Conservation (phyloP, 306 rosid species). For the Cicer chorassanicum region DNA sequence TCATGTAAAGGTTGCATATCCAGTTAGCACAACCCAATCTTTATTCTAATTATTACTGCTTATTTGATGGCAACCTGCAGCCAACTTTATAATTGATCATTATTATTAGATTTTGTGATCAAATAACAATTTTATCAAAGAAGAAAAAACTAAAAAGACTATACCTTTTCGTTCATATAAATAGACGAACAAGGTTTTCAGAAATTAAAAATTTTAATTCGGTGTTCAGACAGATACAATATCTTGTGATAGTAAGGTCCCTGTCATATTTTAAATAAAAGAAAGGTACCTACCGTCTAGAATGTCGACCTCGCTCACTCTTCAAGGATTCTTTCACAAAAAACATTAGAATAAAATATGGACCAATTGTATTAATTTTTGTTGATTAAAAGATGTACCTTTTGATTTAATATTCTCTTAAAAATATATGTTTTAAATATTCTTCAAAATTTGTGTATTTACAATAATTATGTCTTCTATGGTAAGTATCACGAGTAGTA, state of each 20-base stretch:
- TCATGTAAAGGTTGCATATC: background rate
- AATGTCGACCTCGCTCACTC: background rate
- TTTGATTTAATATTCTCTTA: too few species aligned
- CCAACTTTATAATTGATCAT: background rate
- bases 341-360: too few species aligned
- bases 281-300: background rate
- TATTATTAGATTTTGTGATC: background rate
- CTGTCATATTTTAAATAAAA: background rate
- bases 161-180: background rate
- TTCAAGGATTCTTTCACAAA: too few species aligned
- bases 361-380: too few species aligned
- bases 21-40: background rate
- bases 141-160: background rate
- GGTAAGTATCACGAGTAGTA: too few species aligned
- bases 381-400: too few species aligned
- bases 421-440: too few species aligned
- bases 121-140: background rate
- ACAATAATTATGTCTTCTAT: too few species aligned
- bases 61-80: background rate
- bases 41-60: background rate
- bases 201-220: background rate
- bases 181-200: background rate
- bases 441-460: too few species aligned
- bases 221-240: background rate
- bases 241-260: background rate